Evolutionary conservation across 2,329 filamentous ascomycete species (phyloP), one percentile per base, ranked within the genome.

Genomic region (Aspergillus neoniger): DNA sequence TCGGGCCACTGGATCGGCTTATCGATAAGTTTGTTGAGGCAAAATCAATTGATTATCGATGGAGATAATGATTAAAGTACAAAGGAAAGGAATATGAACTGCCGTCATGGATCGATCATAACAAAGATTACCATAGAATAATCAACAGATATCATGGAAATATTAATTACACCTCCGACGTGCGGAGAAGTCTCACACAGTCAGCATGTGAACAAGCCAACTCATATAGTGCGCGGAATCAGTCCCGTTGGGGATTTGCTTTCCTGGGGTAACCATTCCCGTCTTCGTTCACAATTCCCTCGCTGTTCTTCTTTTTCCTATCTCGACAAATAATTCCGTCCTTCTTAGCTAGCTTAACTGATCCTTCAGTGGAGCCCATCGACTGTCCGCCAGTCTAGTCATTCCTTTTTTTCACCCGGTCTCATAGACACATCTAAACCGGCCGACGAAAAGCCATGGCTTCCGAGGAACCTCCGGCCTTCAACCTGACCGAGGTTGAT

Each of bases 401-500:
- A 49, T 9, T 30, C n/a, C 23, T 28, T 28, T 15, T 12, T 14
- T 12, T 6, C 15, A 28, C 12, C 48, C 50, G 9, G 17, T 21
- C 28, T 32, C 14, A 17, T 15, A n/a, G 12, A 38, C 32, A 32
- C 17, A 36, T 5, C 36, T 8, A 41, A 41, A 32, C 17, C 19
- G 25, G 48, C 28, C 32, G 30, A 39, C 15, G 9, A 17, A 50
- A 25, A 43, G 57, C 23, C 55, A 60, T 61, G 60, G 63, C 61
- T 23, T 19, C 61, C 23, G 57, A 63, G 15, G 55, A 63, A 51
- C 52, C 61, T 14, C 72, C 75, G 7, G 76, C 79, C 14, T 83
- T 84, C 68, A 73, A 79, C 39, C 75, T 85, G 43, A 85, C 81
- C 4, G 75, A 77, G 41, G 73, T 79, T 55, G 83, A 85, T 69